These are phyloP conservation scores for Malassezia globosa DNA, from an alignment of 1,284 basidiomycete species.

Conservation along the genomic window DNA sequence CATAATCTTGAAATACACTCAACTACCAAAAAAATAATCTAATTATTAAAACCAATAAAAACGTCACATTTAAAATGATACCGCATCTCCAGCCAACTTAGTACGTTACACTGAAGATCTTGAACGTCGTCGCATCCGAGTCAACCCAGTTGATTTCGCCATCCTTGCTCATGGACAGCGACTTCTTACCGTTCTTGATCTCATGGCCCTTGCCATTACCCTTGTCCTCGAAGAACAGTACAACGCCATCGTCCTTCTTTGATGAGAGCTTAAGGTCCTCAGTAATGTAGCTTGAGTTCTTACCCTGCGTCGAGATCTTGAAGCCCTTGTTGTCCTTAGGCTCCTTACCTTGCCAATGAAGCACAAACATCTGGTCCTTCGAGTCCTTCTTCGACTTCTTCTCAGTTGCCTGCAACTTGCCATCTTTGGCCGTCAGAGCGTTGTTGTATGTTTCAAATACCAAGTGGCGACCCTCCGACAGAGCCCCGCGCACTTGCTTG, in stretches of 20 bases:
- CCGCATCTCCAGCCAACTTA: too few species aligned
- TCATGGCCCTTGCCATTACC: not conserved
- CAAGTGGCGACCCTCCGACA: conserved; percentile 26
- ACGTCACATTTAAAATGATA: too few species aligned
- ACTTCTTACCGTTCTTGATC: not conserved
- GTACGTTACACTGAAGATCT: conserved; percentile 10
- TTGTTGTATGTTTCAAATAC: conserved; percentile 19
- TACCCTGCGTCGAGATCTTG: conserved; percentile 8
- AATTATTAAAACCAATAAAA: too few species aligned
- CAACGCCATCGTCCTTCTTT: conserved; percentile 2
- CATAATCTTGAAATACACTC: not conserved
- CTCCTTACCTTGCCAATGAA: conserved; percentile 8
- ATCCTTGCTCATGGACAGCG: conserved; percentile 3
- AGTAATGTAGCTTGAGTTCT: conserved; percentile 6
- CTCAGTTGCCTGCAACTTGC: conserved; percentile 1
- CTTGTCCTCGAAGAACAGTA: conserved; percentile 12
- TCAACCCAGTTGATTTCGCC: conserved; percentile 1
- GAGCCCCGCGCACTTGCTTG: conserved; percentile 23
- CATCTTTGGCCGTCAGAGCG: conserved; percentile 16
- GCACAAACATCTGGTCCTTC: conserved; percentile 10
- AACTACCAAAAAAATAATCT: not conserved
- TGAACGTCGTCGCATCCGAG: conserved; percentile 1
- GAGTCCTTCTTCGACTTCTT: conserved; percentile 1
- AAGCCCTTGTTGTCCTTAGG: conserved; percentile 13
- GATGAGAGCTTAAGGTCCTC: conserved; percentile 1